Evolutionary conservation across 805 yeast species (phyloP), one percentile per base, ranked within the genome.

Genomic region (Lipomyces sp.): DNA sequence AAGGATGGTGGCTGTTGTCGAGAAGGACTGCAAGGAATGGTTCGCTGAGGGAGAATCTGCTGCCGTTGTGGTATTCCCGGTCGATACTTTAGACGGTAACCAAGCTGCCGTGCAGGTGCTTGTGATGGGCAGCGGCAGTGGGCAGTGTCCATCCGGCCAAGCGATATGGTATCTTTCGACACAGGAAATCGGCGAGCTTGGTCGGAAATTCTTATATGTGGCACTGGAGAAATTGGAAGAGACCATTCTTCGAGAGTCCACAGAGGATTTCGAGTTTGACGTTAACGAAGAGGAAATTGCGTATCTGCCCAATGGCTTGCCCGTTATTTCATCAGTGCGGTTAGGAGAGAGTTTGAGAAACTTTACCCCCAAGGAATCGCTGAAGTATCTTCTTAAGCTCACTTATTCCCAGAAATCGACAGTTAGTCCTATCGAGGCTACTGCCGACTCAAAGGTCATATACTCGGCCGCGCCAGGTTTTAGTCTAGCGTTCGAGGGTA

Each of bases 11-110:
- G 90, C 94, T 10, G 85, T 92, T 54, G 98, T 93, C 30, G 88
- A 89, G 70, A 90, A 90, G 74, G 89, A 89, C 70, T 94, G 98
- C 80, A 84, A 83, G 60, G 96, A 92, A 80, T 94, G 98, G 98
- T 90, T 93, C 80, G 84, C 87, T 13, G 92, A 90, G 59, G 87
- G 86, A 59, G 98, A 94, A 80, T 83, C 87, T 56, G 88, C 94
- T 0, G 90, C 97, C 0, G 83, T 93, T 42, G 96, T 94, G 37
- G 96, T 92, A 0, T 94, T 95, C 82, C 98, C 99, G 24, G 93
- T 97, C 18, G 85, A 85, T 18, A 87, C 96, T 0, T 82, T 94
- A 64, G 84, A 88, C 29, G 81, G 81, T 60, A 94, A 95, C 76
- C 80, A 80, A 65, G 83, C 80, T 71, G 90, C 95, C 7, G 95